Percentiles rank a stretch among this genome's conserved stretches.
phyloP scores from a whole-genome alignment of 805 yeast species.

The Teunomyces kruisii region DNA sequence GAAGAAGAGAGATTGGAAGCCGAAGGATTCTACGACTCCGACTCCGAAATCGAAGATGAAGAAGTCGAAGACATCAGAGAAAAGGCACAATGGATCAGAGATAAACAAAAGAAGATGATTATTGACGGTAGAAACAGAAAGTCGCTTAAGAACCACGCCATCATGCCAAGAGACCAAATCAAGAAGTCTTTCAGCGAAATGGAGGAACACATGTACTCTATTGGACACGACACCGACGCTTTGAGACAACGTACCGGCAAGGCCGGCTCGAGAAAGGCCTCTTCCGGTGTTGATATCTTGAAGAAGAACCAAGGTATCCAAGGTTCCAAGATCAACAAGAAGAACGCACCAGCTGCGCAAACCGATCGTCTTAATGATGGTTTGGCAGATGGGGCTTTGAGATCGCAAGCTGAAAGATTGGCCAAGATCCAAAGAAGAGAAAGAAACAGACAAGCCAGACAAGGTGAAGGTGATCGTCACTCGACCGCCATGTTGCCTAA shows the following conservation, averaged over 20 bases:
- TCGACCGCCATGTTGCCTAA: conserved; percentile 81
- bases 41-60: conserved; percentile 60
- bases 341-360: conserved; percentile 55
- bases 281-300: conserved; percentile 79
- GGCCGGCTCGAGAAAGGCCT: conserved; percentile 39
- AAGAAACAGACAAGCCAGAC: conserved; percentile 87
- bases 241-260: conserved; percentile 50
- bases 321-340: conserved; percentile 43
- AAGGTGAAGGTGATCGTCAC: conserved; percentile 96
- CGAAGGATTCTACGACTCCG: conserved; percentile 95
- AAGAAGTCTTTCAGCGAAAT: conserved; percentile 72
- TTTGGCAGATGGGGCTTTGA: conserved; percentile 73
- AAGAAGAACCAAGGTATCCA: conserved; percentile 51
- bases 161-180: conserved; percentile 87
- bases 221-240: conserved; percentile 82
- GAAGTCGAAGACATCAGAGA: conserved; percentile 56
- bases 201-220: conserved; percentile 85
- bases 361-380: conserved; percentile 85
- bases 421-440: conserved; percentile 89
- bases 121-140: conserved; percentile 84
- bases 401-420: conserved; percentile 83
- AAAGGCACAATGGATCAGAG: conserved; percentile 94
- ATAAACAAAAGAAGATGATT: conserved; percentile 91
- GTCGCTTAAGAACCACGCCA: conserved; percentile 79
- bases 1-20: conserved; percentile 93